These are phyloP conservation scores for Kluyveromyces nonfermentans DNA, from an alignment of 805 yeast species.

Conservation along the genomic window DNA sequence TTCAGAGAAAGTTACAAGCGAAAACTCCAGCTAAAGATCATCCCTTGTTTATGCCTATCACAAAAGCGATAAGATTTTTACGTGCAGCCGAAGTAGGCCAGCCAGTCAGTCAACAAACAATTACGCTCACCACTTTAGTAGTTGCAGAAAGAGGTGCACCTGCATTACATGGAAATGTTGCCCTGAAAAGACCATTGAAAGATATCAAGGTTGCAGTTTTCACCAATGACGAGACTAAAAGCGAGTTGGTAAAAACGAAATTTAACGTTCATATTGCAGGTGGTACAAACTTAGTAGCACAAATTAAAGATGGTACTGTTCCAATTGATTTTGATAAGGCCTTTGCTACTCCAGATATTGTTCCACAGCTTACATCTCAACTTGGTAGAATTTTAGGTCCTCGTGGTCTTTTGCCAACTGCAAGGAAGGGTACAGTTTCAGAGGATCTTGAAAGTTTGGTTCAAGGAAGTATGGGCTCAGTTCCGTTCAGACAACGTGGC, in stretches of 20 bases:
- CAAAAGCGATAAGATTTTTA: constrained; percentile 64
- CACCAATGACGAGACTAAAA: constrained; percentile 45
- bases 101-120: constrained; percentile 58
- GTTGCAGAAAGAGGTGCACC: constrained; percentile 70
- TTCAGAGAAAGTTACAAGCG: constrained; percentile 32
- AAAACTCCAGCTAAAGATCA: constrained; percentile 35
- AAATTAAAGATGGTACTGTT: constrained; percentile 43
- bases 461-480: constrained; percentile 49
- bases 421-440: constrained; percentile 77
- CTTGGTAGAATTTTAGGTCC: constrained; percentile 84
- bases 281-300: constrained; percentile 57
- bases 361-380: constrained; percentile 44
- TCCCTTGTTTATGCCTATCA: constrained; percentile 64
- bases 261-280: constrained; percentile 64
- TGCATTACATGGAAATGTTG: constrained; percentile 60
- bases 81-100: constrained; percentile 90
- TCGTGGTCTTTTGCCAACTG: constrained; percentile 78
- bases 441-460: constrained; percentile 51
- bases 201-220: constrained; percentile 60
- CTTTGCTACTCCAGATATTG: constrained; percentile 78
- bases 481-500: constrained; percentile 69
- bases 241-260: constrained; percentile 39
- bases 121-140: constrained; percentile 54
- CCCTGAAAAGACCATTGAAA: constrained; percentile 64
- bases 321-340: constrained; percentile 59